phyloP scores from a whole-genome alignment of 1,139 yeast species.

The Tardiomyces digboiensis region DNA sequence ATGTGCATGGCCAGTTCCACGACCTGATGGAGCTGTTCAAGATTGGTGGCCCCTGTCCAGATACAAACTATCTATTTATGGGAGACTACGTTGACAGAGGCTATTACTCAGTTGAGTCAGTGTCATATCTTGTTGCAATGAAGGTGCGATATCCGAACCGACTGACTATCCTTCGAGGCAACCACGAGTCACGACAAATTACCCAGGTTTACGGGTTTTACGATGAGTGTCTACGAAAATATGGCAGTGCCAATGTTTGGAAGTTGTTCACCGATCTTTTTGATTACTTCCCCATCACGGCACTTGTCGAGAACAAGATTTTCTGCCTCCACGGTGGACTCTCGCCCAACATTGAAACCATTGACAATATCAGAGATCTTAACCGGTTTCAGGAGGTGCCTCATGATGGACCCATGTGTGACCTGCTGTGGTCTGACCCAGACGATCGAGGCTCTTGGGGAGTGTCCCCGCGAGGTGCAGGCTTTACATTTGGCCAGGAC shows the following conservation, averaged over 20 bases:
- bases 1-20: constrained; percentile 95
- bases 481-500: constrained; percentile 85
- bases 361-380: constrained; percentile 80
- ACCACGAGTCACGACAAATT: constrained; percentile 95
- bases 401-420: constrained; percentile 99
- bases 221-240: constrained; percentile 93
- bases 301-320: constrained; percentile 72
- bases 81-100: constrained; percentile 98
- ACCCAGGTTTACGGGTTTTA: constrained; percentile 98
- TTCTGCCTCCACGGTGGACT: constrained; percentile 97
- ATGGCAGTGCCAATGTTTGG: constrained; percentile 96
- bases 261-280: constrained; percentile 67
- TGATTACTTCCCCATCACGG: constrained; percentile 91
- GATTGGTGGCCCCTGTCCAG: constrained; percentile 87
- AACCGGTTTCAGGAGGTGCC: constrained; percentile 96
- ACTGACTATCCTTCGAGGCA: constrained; percentile 88
- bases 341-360: constrained; percentile 84
- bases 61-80: constrained; percentile 68
- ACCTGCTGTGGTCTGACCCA: constrained; percentile 94
- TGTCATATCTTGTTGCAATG: constrained; percentile 65
- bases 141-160: constrained; percentile 92
- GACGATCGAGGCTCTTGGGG: constrained; percentile 98
- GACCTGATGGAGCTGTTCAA: constrained; percentile 80
- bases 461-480: constrained; percentile 96
- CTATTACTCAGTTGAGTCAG: constrained; percentile 88